phyloP scores from a whole-genome alignment of 768 basidiomycete genomes.

The Lyophyllum decastes region DNA sequence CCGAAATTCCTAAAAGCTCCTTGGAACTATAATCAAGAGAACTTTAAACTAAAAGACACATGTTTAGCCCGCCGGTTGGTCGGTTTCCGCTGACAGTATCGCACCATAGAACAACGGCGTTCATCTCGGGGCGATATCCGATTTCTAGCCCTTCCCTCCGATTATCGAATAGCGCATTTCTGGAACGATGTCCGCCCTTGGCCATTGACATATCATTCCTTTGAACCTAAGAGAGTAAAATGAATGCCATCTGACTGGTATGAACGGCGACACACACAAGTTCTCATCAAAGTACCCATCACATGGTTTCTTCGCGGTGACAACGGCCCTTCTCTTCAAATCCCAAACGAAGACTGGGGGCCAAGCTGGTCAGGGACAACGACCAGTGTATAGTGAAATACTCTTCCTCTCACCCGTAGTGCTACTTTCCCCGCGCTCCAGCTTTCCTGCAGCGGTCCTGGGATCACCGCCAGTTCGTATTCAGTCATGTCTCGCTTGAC shows the following conservation, averaged over 20 bases:
- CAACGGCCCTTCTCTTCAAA: background rate
- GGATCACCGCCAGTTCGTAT: background rate
- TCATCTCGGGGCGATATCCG: constrained; percentile 1
- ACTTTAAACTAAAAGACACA: background rate
- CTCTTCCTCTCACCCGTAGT: background rate
- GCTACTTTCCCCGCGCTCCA: background rate
- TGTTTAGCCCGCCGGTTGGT: background rate
- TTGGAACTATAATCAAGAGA: background rate
- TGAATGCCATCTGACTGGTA: background rate
- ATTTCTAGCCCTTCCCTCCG: background rate
- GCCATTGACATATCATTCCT: background rate
- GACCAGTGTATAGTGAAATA: too few relatives aligned
- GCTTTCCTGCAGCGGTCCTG: background rate
- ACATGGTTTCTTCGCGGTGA: background rate
- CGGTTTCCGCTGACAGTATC: background rate
- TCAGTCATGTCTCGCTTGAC: background rate
- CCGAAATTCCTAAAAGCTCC: background rate
- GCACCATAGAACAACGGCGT: background rate
- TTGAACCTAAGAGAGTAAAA: background rate
- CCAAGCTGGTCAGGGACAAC: background rate
- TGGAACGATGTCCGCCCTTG: background rate
- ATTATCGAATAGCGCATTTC: background rate
- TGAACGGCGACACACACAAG: background rate
- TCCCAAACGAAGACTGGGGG: background rate
- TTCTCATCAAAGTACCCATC: constrained; percentile 1